Conservation (phyloP, 1,139 yeast species). For the Zygoascus sp. region DNA sequence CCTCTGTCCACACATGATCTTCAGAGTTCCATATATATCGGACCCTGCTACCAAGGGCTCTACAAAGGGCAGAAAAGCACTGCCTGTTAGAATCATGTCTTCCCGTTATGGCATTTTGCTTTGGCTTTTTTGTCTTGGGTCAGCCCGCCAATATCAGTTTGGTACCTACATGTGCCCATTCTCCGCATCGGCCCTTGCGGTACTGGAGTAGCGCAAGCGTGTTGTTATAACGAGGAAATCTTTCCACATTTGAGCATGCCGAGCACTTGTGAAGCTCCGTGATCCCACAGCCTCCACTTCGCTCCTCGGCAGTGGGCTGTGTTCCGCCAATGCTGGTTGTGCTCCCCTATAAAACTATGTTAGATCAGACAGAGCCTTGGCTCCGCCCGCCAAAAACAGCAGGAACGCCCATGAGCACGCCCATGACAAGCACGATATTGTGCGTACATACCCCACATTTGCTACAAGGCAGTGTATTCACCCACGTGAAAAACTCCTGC, state of each 20-base stretch:
- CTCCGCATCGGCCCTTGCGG: slow-evolving; percentile 85
- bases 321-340: slow-evolving; percentile 35
- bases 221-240: slow-evolving; percentile 75
- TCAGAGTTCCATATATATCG: slow-evolving; percentile 85
- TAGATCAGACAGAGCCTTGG: no score
- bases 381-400: no score
- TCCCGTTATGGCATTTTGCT: no score
- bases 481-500: slow-evolving; percentile 77
- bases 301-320: slow-evolving; percentile 42
- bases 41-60: slow-evolving; percentile 58
- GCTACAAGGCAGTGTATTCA: slow-evolving; percentile 62
- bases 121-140: no score
- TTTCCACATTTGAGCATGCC: slow-evolving; percentile 43
- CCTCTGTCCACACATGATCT: slow-evolving; percentile 95
- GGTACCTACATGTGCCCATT: slow-evolving; percentile 67
- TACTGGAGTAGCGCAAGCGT: slow-evolving; percentile 58
- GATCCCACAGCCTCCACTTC: slow-evolving; percentile 43
- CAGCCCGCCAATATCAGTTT: no score
- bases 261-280: slow-evolving; percentile 64
- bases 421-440: background rate
- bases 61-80: slow-evolving; percentile 65
- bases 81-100: slow-evolving; percentile 11
- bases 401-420: no score
- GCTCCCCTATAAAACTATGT: slow-evolving; percentile 30
- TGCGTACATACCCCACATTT: slow-evolving; percentile 42